Evolutionary conservation across 2,329 filamentous ascomycete species (phyloP).

Genomic region (Talaromyces sp.): DNA sequence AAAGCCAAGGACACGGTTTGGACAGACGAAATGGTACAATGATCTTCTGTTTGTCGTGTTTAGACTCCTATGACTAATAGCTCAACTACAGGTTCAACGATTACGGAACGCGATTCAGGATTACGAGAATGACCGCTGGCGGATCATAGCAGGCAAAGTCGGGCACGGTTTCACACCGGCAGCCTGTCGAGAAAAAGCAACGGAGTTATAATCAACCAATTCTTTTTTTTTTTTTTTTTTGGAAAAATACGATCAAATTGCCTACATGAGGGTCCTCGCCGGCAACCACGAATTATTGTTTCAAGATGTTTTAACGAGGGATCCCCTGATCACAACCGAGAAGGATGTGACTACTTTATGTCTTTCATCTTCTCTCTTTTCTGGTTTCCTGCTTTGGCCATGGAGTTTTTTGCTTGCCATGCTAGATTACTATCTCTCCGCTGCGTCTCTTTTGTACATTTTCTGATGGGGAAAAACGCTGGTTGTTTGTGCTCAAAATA

Average conservation of each 20-base stretch:
- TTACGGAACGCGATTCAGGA: constrained; percentile 42
- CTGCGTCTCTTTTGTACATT: constrained; percentile 10
- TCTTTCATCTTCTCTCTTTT: constrained; percentile 1
- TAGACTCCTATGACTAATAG: neutral
- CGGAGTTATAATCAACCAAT: constrained; percentile 52
- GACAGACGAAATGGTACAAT: constrained; percentile 82
- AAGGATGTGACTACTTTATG: neutral
- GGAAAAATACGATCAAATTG: neutral
- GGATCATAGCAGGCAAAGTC: constrained; percentile 85
- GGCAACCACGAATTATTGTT: neutral
- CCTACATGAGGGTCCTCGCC: constrained; percentile 1
- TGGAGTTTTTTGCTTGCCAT: constrained; percentile 9
- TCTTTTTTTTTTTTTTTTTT: too few relatives aligned
- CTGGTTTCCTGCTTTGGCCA: neutral
- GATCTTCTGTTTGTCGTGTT: too few relatives aligned
- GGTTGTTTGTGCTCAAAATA: neutral
- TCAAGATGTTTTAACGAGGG: neutral
- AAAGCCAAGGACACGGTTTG: constrained; percentile 92
- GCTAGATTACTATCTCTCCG: neutral
- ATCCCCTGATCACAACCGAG: neutral
- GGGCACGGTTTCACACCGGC: constrained; percentile 84
- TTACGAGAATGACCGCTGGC: constrained; percentile 72
- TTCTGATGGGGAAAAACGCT: neutral
- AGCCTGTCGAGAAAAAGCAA: constrained; percentile 78
- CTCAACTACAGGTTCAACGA: constrained; percentile 34